Percentiles rank a stretch among this genome's conserved stretches.
phyloP scores from a whole-genome alignment of 1,284 basidiomycete genomes.

The Chalciporus piperatoides region DNA sequence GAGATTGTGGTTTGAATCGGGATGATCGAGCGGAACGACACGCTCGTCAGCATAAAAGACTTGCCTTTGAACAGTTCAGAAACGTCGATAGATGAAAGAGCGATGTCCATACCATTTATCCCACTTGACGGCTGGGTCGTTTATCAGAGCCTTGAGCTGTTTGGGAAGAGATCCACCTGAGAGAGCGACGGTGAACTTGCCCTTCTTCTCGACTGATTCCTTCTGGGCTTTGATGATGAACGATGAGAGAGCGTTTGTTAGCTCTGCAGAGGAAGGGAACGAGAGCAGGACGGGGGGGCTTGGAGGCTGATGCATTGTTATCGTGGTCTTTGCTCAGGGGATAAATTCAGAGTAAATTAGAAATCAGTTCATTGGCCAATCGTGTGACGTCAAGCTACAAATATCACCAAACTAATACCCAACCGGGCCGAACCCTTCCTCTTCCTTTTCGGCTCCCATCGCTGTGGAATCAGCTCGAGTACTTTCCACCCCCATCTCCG shows the following conservation, averaged over 20 bases:
- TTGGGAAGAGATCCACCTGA: slow-evolving; percentile 93
- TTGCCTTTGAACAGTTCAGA: slow-evolving; percentile 60
- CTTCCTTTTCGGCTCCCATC: background rate
- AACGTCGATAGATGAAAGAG: background rate
- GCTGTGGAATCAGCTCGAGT: background rate
- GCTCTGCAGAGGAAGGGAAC: slow-evolving; percentile 57
- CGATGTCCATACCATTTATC: slow-evolving; percentile 77
- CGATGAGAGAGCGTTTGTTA: slow-evolving; percentile 67
- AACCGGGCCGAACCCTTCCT: background rate
- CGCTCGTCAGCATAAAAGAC: slow-evolving; percentile 98
- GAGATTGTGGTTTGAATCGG: slow-evolving; percentile 88
- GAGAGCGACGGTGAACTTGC: slow-evolving; percentile 88
- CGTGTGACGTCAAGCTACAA: slow-evolving; percentile 26
- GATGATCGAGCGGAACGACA: slow-evolving; percentile 87
- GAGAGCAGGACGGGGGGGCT: slow-evolving; percentile 71
- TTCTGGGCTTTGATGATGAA: slow-evolving; percentile 89
- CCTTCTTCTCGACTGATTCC: slow-evolving; percentile 85
- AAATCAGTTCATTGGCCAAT: slow-evolving; percentile 4
- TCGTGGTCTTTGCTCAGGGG: slow-evolving; percentile 26
- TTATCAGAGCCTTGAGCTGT: slow-evolving; percentile 74
- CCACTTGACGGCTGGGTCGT: slow-evolving; percentile 81
- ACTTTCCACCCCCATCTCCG: slow-evolving; percentile 50
- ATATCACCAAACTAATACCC: slow-evolving; percentile 25
- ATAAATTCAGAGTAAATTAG: background rate
- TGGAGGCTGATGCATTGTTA: slow-evolving; percentile 45